phyloP scores from a whole-genome alignment of 2,329 filamentous ascomycete genomes.

The Pestalotiopsis sp. region DNA sequence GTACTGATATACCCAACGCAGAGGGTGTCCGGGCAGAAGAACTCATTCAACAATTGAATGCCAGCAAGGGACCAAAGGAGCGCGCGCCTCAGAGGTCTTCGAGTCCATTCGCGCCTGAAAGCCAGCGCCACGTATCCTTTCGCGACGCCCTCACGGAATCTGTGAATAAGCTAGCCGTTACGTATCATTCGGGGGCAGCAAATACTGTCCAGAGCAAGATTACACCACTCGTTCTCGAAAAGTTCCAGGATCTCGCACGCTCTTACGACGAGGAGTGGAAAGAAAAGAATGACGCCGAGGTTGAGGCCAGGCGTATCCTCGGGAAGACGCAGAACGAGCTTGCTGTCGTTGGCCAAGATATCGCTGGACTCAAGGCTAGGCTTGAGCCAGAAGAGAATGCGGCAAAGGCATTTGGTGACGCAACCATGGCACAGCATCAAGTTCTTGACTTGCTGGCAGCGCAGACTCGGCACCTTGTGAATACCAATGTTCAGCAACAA shows the following conservation, averaged over 20 bases:
- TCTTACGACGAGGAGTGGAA: slow-evolving; percentile 76
- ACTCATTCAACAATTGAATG: slow-evolving; percentile 76
- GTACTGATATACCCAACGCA: slow-evolving; percentile 79
- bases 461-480: slow-evolving; percentile 55
- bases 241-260: slow-evolving; percentile 69
- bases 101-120: slow-evolving; percentile 67
- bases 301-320: slow-evolving; percentile 67
- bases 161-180: slow-evolving; percentile 41
- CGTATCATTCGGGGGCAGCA: slow-evolving; percentile 65
- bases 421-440: slow-evolving; percentile 50
- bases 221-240: slow-evolving; percentile 69
- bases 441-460: slow-evolving; percentile 52
- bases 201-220: slow-evolving; percentile 72
- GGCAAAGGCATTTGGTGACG: slow-evolving; percentile 53
- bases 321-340: slow-evolving; percentile 71
- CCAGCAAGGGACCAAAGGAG: slow-evolving; percentile 57
- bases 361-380: slow-evolving; percentile 57
- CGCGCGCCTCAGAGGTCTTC: slow-evolving; percentile 76
- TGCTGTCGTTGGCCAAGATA: slow-evolving; percentile 59
- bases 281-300: slow-evolving; percentile 72
- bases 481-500: slow-evolving; percentile 54
- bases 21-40: slow-evolving; percentile 84
- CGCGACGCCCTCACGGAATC: slow-evolving; percentile 50
- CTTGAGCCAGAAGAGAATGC: slow-evolving; percentile 59
- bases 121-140: slow-evolving; percentile 57